Evolutionary conservation across 1,284 basidiomycete species (phyloP).

Genomic region (Moesziomyces sp.): DNA sequence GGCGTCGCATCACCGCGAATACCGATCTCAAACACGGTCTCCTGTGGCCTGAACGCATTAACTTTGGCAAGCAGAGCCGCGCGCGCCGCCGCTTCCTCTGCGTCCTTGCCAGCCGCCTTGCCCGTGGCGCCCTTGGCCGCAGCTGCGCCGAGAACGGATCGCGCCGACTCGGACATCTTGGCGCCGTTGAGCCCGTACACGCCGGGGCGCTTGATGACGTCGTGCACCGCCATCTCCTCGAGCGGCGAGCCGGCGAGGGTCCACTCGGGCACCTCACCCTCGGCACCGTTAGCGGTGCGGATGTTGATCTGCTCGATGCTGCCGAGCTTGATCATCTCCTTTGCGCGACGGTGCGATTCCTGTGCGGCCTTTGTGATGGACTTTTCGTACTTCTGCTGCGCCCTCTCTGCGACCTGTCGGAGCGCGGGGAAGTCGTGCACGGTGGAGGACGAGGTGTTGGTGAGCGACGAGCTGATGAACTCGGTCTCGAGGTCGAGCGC

Average conservation of each 20-base stretch:
- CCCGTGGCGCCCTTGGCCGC: constrained; percentile 6
- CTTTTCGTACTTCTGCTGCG: constrained; percentile 92
- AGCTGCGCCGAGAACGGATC: constrained; percentile 5
- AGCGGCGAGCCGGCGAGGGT: constrained; percentile 74
- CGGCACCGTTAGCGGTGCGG: constrained; percentile 23
- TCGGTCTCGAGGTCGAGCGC: constrained; percentile 76
- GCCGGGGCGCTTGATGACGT: constrained; percentile 69
- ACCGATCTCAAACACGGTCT: constrained; percentile 93
- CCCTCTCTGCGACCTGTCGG: constrained; percentile 86
- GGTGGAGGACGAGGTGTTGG: constrained; percentile 47
- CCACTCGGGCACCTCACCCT: constrained; percentile 70
- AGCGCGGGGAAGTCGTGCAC: constrained; percentile 78
- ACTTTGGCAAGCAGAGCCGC: constrained; percentile 80
- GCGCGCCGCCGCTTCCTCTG: constrained; percentile 72
- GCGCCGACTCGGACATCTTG: constrained; percentile 16
- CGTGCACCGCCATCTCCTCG: constrained; percentile 78
- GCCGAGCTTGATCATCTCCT: constrained; percentile 78
- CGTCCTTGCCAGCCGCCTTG: constrained; percentile 26
- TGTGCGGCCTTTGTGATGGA: constrained; percentile 89
- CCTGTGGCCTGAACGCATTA: constrained; percentile 82
- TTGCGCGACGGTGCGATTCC: constrained; percentile 86
- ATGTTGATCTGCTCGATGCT: constrained; percentile 55
- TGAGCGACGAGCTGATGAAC: constrained; percentile 75
- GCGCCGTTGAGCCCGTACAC: constrained; percentile 51
- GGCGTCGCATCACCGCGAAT: constrained; percentile 74